phyloP scores from a whole-genome alignment of 768 basidiomycete genomes.

The Candolleomyces aberdarensis region DNA sequence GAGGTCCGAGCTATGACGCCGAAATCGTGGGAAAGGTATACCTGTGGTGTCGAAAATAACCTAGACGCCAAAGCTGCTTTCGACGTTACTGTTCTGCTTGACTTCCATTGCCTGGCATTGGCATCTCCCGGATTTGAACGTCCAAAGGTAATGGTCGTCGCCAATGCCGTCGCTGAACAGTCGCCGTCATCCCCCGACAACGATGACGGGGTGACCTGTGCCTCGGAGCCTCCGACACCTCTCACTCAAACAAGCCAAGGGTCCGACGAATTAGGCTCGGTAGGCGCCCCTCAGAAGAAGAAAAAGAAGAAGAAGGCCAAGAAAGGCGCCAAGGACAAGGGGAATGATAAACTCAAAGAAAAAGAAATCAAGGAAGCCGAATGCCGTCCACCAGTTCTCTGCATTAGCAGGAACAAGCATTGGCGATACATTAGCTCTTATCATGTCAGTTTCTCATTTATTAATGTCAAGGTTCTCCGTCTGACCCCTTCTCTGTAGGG shows the following conservation, averaged over 20 bases:
- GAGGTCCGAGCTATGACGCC: too few relatives aligned
- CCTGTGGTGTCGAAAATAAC: too few relatives aligned
- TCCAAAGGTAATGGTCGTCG: neutral
- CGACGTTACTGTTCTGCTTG: neutral
- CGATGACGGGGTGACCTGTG: neutral
- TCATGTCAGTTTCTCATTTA: constrained; percentile 54
- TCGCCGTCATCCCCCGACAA: neutral
- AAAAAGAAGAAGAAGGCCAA: constrained; percentile 1
- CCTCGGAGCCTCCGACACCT: constrained; percentile 1
- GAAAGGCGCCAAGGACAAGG: constrained; percentile 11
- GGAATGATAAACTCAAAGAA: constrained; percentile 28
- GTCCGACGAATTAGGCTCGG: neutral
- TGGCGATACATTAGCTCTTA: constrained; percentile 93
- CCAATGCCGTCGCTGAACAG: neutral
- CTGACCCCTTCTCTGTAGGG: constrained; percentile 48
- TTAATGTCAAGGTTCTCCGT: constrained; percentile 10
- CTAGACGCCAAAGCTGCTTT: too few relatives aligned
- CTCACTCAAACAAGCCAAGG: neutral
- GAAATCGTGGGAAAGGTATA: too few relatives aligned
- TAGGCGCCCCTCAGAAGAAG: neutral
- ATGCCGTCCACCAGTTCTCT: constrained; percentile 62
- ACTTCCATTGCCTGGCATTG: neutral
- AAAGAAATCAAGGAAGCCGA: constrained; percentile 43
- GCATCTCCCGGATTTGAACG: neutral
- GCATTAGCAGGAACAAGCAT: constrained; percentile 91